These are phyloP conservation scores for Xerocomellus amylosporus DNA, from an alignment of 768 basidiomycete genomes.

Conservation along the genomic window DNA sequence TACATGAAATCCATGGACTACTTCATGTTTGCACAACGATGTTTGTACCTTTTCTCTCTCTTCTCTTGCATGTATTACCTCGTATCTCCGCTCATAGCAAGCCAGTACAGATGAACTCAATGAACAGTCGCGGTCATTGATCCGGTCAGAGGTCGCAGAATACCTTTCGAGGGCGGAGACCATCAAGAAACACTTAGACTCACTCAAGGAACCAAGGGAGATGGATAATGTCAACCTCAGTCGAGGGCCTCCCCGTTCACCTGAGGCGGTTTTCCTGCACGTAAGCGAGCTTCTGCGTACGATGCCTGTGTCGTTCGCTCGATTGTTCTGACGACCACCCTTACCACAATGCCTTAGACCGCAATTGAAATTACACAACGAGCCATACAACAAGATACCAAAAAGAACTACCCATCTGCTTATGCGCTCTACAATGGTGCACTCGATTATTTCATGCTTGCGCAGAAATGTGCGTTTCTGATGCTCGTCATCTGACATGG, in stretches of 20 bases:
- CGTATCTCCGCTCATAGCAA: constrained; percentile 2
- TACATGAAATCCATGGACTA: constrained; percentile 94
- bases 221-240: not conserved
- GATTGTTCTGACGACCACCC: not conserved
- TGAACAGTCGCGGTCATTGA: constrained; percentile 80
- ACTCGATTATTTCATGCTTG: constrained; percentile 96
- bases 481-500: not conserved
- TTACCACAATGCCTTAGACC: constrained; percentile 36
- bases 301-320: not conserved
- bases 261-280: constrained; percentile 16
- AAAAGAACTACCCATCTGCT: constrained; percentile 87
- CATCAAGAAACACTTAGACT: constrained; percentile 72
- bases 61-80: not conserved
- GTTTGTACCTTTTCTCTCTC: constrained; percentile 38
- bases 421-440: constrained; percentile 91
- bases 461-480: constrained; percentile 66
- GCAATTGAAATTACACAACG: constrained; percentile 86
- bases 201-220: not conserved
- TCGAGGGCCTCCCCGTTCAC: constrained; percentile 10
- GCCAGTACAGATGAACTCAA: constrained; percentile 66
- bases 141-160: constrained; percentile 80
- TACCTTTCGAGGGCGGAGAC: constrained; percentile 89
- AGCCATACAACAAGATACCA: constrained; percentile 86
- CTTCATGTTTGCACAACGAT: constrained; percentile 95
- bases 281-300: not conserved